These are phyloP conservation scores for Fusarium sp. DNA, from an alignment of 2,329 filamentous ascomycete genomes.

Conservation along the genomic window DNA sequence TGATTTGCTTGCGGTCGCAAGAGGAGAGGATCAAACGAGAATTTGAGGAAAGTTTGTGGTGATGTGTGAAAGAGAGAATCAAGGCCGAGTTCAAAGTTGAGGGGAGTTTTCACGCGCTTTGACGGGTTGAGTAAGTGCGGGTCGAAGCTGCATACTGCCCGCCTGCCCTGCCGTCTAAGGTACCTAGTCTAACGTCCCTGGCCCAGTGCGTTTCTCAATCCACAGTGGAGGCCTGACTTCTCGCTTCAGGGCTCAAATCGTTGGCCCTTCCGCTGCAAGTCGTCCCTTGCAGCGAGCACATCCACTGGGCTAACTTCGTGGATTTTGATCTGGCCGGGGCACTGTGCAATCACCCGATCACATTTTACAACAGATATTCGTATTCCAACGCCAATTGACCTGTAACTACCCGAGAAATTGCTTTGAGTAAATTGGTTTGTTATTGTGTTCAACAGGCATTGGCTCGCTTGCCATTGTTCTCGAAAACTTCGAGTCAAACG, in stretches of 20 bases:
- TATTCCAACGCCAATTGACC: conserved; percentile 3
- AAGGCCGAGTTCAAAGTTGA: conserved; percentile 5
- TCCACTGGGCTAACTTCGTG: conserved; percentile 19
- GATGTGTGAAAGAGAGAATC: conserved; percentile 33
- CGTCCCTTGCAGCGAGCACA: conserved; percentile 39
- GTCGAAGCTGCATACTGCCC: conserved; percentile 25
- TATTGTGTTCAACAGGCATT: conserved; percentile 14
- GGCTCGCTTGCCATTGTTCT: conserved; percentile 8
- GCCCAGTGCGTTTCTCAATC: conserved; percentile 19
- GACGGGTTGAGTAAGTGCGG: conserved; percentile 44
- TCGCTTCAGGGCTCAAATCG: conserved; percentile 44
- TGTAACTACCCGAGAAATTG: conserved; percentile 32
- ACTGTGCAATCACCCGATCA: conserved; percentile 41
- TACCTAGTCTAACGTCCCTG: conserved; percentile 15
- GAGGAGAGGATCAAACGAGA: conserved; percentile 9
- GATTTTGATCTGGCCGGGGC: conserved; percentile 5
- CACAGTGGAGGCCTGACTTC: conserved; percentile 24
- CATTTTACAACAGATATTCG: conserved; percentile 9
- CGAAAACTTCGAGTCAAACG: conserved; percentile 7
- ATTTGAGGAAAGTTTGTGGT: conserved; percentile 34
- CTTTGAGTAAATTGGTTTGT: conserved; percentile 16
- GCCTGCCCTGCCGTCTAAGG: conserved; percentile 13
- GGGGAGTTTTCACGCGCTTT: conserved; percentile 35
- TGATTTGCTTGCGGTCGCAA: conserved; percentile 21
- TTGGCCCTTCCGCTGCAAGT: conserved; percentile 37